phyloP scores from a whole-genome alignment of 2,329 filamentous ascomycete genomes.

The Periconia macrospinosa region DNA sequence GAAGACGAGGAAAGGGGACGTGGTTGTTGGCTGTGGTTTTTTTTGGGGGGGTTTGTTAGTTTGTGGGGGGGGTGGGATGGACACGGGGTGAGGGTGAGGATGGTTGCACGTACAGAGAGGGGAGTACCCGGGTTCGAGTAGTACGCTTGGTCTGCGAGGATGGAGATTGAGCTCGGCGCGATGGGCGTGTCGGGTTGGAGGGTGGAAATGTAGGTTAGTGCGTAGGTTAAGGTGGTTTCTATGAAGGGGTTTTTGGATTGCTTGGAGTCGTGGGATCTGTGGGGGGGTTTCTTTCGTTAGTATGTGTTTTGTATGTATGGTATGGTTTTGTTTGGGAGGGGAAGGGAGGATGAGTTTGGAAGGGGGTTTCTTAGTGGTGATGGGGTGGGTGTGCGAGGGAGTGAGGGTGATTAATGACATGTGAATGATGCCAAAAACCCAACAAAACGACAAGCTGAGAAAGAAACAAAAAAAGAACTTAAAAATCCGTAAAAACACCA shows the following conservation, averaged over 20 bases:
- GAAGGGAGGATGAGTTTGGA: too few relatives aligned
- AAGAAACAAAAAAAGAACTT: neutral
- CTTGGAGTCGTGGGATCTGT: conserved; percentile 39
- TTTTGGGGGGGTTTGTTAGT: neutral
- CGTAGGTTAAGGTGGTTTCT: conserved; percentile 86
- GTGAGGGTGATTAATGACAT: neutral
- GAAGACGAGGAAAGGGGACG: conserved; percentile 73
- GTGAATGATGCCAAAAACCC: conserved; percentile 9
- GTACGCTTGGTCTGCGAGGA: conserved; percentile 95
- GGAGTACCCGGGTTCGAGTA: conserved; percentile 64
- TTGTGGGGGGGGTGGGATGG: conserved; percentile 71
- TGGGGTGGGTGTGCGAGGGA: neutral
- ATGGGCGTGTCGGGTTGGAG: conserved; percentile 57
- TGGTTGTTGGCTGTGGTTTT: neutral
- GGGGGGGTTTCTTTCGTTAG: neutral
- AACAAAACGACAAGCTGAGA: neutral
- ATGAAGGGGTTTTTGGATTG: conserved; percentile 79
- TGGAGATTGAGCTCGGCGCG: conserved; percentile 73
- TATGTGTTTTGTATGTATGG: neutral
- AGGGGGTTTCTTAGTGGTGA: too few relatives aligned
- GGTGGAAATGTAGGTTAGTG: conserved; percentile 74
- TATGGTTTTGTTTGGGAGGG: too few relatives aligned
- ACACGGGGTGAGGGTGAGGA: conserved; percentile 74
- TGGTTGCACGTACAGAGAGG: conserved; percentile 14
- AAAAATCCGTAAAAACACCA: too few relatives aligned